Evolutionary conservation across 495 filamentous ascomycete species (phyloP).

Genomic region (Trichoderma erinaceum): DNA sequence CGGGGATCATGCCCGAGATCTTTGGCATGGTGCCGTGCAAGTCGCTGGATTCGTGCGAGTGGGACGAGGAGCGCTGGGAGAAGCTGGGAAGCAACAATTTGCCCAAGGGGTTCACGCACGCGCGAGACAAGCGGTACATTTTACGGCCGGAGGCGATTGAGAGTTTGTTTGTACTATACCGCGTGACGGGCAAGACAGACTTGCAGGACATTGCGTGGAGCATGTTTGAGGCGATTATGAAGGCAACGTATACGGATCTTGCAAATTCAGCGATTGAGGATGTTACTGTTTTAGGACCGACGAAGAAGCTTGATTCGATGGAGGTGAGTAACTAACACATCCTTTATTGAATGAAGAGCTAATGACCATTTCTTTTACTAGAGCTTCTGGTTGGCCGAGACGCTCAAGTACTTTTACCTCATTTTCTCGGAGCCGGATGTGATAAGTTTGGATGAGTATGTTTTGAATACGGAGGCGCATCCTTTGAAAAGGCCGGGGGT

Average conservation of each 20-base stretch:
- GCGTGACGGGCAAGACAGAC: slow-evolving; percentile 47
- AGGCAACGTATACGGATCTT: slow-evolving; percentile 38
- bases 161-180: slow-evolving; percentile 62
- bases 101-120: slow-evolving; percentile 58
- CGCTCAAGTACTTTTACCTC: slow-evolving; percentile 62
- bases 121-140: slow-evolving; percentile 56
- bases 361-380: slow-evolving; percentile 19
- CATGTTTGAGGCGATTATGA: slow-evolving; percentile 48
- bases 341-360: not conserved
- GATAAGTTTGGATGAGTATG: slow-evolving; percentile 67
- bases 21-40: slow-evolving; percentile 57
- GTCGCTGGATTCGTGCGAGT: slow-evolving; percentile 27
- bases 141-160: slow-evolving; percentile 64
- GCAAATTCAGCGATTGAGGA: slow-evolving; percentile 44
- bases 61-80: slow-evolving; percentile 30
- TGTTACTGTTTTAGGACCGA: slow-evolving; percentile 27
- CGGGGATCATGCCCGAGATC: slow-evolving; percentile 84
- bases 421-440: slow-evolving; percentile 69
- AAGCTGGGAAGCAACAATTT: slow-evolving; percentile 38
- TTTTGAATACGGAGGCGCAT: slow-evolving; percentile 89
- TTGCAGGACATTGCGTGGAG: slow-evolving; percentile 50
- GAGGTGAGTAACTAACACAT: slow-evolving; percentile 29
- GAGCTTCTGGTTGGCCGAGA: slow-evolving; percentile 49
- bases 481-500: slow-evolving; percentile 45
- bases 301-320: slow-evolving; percentile 39